Evolutionary conservation across 208 protist species (phyloP), one percentile per base, ranked within the genome.

Genomic region (Wallacemonas rigidus): DNA sequence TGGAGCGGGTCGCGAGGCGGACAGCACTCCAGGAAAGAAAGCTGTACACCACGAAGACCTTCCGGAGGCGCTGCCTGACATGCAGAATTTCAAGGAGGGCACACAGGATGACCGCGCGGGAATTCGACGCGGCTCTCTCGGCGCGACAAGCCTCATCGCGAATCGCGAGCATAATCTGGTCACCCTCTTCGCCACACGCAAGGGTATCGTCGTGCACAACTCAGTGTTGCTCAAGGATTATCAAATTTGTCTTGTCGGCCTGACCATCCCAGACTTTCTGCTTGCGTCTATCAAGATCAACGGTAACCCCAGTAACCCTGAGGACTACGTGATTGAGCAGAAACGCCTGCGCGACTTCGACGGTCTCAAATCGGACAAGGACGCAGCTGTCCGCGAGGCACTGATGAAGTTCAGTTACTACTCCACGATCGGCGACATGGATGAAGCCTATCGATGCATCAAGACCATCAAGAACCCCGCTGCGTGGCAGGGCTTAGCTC

Each of bases 381-480:
- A 98, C 72, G 86, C 82, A 0, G 83, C 75, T 3, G 93, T 97
- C 26, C 87, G 93, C 11, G 89, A 98, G 71, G 98, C 97, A 62
- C 85, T 99, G 41, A 90, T 98, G 82, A 91, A 98, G 76, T 99
- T 99, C 77, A 96, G 91, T 73, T 99, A 98, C 83, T 95, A 98
- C 76, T 89, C 98, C 17, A 98, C 97, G 12, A 96, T 98, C 41
- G 97, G 96, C 50, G 98, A 98, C 80, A 99, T 99, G 97, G 98
- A 99, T 80, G 98, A 98, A 84, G 98, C 96, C n/a, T 98, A 98
- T 73, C 88, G 91, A 44, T 96, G 94, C 48, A 96, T 99, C 50
- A 98, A 98, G 81, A 91, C 82, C 41, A 98, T 99, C 78, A 96
- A 98, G 74, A 92, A 90, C 74, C 74, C 80, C 8, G 83, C 81